Evolutionary conservation across 441 rosid genomes (phyloP), one percentile per base, ranked within the genome.

Genomic region (Raphanus hybrid): DNA sequence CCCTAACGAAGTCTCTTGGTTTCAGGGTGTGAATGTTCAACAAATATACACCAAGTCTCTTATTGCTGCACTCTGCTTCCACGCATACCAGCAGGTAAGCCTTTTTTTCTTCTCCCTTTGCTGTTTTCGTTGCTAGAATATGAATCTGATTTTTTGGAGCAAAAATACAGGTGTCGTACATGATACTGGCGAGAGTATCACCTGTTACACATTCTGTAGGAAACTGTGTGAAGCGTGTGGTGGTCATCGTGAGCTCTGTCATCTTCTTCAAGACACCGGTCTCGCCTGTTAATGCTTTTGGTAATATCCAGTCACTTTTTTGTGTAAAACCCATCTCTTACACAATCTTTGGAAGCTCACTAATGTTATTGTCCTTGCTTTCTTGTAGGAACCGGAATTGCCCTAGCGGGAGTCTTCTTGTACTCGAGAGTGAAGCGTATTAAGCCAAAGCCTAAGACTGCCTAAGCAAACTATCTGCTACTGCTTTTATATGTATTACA

Each of bases 151-250:
- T n/a, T 55, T 15, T 52, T 48, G 35, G 65, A n/a, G 7, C 3
- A 6, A 67, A 59, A 63, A 34, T 78, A 81, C 87, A 96, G 99
- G 97, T 96, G 67, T 93, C 99, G 0, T 96, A 93, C 69, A 93
- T 96, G 98, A 93, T 96, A 73, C 69, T 96, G 80, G 89, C 91
- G 80, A 92, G 99, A 85, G 98, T 96, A 75, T 93, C 98, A 66
- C 99, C 99, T 8, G 99, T 96, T 69, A 92, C 97, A 29, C 99
- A 96, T 83, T 96, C 99, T 0, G 99, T 96, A 5, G 99, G 98
- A 60, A 93, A 96, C 76, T 96, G 99, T n/a, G 98, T 96, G 86
- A 96, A 96, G 94, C 89, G 98, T 67, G 99, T 96, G 50, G 99
- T 91, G 74, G 99, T 96, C 82, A 93, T 96, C 9, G 97, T 93